Evolutionary conservation across 139 green algal genomes (phyloP).

Genomic region (Cymbomonas tetramitiformis): DNA sequence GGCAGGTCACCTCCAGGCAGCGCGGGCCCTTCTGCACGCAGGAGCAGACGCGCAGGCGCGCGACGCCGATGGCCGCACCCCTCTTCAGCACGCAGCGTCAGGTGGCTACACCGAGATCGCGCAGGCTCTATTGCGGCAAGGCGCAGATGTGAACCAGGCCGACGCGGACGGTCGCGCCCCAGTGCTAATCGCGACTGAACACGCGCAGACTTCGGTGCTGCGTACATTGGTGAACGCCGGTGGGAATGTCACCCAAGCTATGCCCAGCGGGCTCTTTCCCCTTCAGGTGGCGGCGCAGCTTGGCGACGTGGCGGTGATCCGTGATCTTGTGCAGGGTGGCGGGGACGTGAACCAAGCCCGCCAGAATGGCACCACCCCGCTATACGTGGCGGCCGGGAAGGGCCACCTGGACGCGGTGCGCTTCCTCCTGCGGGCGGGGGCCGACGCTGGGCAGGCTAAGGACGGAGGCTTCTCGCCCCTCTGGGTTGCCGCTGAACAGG

Average conservation of each 20-base stretch:
- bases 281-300: not conserved
- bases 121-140: not conserved
- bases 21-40: not conserved
- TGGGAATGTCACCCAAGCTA: not conserved
- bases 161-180: not conserved
- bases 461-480: no score
- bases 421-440: not conserved
- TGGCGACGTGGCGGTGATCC: not conserved
- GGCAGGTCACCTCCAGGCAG: not conserved
- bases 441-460: no score
- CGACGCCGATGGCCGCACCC: not conserved
- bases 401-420: not conserved
- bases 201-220: not conserved
- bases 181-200: not conserved
- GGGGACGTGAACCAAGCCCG: not conserved
- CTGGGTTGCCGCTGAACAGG: no score
- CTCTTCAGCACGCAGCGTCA: not conserved
- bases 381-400: not conserved
- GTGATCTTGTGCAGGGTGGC: not conserved
- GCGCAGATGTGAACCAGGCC: not conserved
- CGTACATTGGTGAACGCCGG: not conserved
- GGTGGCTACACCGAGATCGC: not conserved
- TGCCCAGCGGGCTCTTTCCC: not conserved
- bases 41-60: constrained; percentile 2
- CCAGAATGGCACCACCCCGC: not conserved